These are phyloP conservation scores for Metroxylon sagu DNA, from an alignment of 176 grass and related monocot genomes.

Conservation along the genomic window DNA sequence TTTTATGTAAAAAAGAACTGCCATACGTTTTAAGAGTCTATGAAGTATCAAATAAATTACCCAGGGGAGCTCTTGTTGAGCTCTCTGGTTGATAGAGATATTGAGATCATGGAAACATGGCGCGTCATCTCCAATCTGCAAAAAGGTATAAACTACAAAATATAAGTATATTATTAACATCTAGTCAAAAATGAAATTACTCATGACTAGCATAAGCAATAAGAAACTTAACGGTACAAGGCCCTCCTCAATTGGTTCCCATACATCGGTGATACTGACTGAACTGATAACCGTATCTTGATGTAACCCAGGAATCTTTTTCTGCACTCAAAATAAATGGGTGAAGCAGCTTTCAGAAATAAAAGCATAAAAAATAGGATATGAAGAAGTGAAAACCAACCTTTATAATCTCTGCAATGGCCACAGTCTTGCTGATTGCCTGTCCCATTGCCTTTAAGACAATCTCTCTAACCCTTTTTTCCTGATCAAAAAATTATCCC, in stretches of 20 bases:
- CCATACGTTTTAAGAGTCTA: too few species aligned
- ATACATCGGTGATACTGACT: slow-evolving; percentile 93
- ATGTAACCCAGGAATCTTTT: slow-evolving; percentile 84
- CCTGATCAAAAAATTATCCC: slow-evolving; percentile 39
- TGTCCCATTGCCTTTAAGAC: slow-evolving; percentile 97
- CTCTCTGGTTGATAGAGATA: slow-evolving; percentile 14
- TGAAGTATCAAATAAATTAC: not conserved
- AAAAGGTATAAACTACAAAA: not conserved
- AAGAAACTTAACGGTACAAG: slow-evolving; percentile 94
- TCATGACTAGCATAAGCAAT: not conserved
- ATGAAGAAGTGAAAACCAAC: slow-evolving; percentile 25
- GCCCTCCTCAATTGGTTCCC: slow-evolving; percentile 98
- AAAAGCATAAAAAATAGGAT: not conserved
- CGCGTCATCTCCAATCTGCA: slow-evolving; percentile 18
- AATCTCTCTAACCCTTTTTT: slow-evolving; percentile 76
- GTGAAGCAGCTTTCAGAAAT: not conserved
- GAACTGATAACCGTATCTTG: slow-evolving; percentile 96
- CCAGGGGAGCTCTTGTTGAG: slow-evolving; percentile 12
- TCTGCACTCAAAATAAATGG: slow-evolving; percentile 40
- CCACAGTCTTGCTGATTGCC: slow-evolving; percentile 92
- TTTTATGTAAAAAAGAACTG: not conserved
- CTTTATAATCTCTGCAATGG: slow-evolving; percentile 89
- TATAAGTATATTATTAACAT: not conserved
- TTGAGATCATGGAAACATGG: slow-evolving; percentile 22
- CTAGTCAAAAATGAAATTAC: not conserved